These are phyloP conservation scores for Suhomyces kilbournensis DNA, from an alignment of 805 yeast genomes.

Conservation along the genomic window DNA sequence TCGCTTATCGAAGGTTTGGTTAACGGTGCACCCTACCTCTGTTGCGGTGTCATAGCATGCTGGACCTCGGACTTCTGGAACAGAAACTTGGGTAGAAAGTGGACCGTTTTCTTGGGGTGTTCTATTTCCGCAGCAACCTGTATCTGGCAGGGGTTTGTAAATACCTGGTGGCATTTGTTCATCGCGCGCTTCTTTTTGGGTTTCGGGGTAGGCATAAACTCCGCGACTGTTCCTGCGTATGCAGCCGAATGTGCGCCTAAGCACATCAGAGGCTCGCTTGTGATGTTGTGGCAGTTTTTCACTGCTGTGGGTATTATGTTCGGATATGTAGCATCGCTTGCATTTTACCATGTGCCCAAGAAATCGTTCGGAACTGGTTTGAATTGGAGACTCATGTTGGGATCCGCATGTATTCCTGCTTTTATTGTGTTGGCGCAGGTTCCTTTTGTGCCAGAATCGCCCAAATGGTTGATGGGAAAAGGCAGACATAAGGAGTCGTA, in stretches of 20 bases:
- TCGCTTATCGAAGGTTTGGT: slow-evolving; percentile 50
- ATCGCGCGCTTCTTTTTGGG: slow-evolving; percentile 58
- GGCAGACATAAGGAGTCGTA: slow-evolving; percentile 49
- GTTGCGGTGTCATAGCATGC: slow-evolving; percentile 56
- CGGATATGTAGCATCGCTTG: slow-evolving; percentile 63
- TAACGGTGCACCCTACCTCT: slow-evolving; percentile 66
- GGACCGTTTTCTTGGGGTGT: slow-evolving; percentile 60
- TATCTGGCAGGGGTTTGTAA: slow-evolving; percentile 66
- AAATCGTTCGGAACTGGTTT: slow-evolving; percentile 44
- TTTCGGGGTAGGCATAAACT: slow-evolving; percentile 63
- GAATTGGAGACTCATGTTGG: slow-evolving; percentile 66
- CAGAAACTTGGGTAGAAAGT: slow-evolving; percentile 53
- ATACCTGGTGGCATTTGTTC: slow-evolving; percentile 59
- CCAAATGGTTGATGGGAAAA: slow-evolving; percentile 64
- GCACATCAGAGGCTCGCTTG: slow-evolving; percentile 58
- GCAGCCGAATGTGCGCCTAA: slow-evolving; percentile 65
- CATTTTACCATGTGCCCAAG: slow-evolving; percentile 52
- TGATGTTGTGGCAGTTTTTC: slow-evolving; percentile 72
- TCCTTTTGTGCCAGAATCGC: slow-evolving; percentile 64
- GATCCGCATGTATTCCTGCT: slow-evolving; percentile 57
- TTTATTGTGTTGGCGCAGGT: slow-evolving; percentile 50
- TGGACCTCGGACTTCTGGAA: slow-evolving; percentile 59
- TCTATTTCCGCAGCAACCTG: slow-evolving; percentile 57
- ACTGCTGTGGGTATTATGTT: slow-evolving; percentile 71
- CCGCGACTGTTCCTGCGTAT: slow-evolving; percentile 66